A percentile compares a stretch with the other conserved stretches of the same genome.
Conservation (phyloP, 441 rosid species). For the Euphorbia schlechtendalii region DNA sequence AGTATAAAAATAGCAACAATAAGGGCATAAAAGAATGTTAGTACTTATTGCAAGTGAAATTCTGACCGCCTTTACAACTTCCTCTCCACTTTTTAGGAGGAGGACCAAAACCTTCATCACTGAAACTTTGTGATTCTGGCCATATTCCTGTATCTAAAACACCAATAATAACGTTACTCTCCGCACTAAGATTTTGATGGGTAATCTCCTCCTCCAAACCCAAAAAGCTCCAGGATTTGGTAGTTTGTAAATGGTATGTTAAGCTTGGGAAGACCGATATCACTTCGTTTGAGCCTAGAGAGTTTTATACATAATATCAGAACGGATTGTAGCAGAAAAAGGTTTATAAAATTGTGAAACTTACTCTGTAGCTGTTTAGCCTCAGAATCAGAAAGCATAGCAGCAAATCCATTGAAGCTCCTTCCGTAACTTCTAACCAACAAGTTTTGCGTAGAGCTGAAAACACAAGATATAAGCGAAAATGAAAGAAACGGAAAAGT, state of each 20-base stretch:
- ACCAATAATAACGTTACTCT: slow-evolving; percentile 35
- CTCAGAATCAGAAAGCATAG: slow-evolving; percentile 35
- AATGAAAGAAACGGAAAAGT: not conserved
- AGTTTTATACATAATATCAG: not conserved
- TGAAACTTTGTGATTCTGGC: slow-evolving; percentile 26
- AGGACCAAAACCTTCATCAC: slow-evolving; percentile 37
- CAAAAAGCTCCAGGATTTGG: slow-evolving; percentile 53
- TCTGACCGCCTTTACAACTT: slow-evolving; percentile 33
- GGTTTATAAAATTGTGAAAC: not conserved
- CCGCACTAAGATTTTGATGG: slow-evolving; percentile 5
- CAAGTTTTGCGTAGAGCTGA: slow-evolving; percentile 26
- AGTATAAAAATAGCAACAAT: not conserved
- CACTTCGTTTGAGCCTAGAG: slow-evolving; percentile 29
- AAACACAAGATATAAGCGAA: not conserved
- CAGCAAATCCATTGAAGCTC: too few species aligned
- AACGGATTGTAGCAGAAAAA: not conserved
- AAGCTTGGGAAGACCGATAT: slow-evolving; percentile 47
- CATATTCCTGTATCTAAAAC: slow-evolving; percentile 35
- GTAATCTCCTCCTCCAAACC: slow-evolving; percentile 24
- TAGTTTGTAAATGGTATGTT: slow-evolving; percentile 36
- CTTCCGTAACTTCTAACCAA: slow-evolving; percentile 44
- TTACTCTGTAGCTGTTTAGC: slow-evolving; percentile 21
- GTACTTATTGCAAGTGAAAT: slow-evolving; percentile 52
- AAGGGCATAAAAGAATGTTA: not conserved
- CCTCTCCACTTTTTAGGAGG: slow-evolving; percentile 59